Base-by-base conservation (phyloP, 2,329 filamentous ascomycete species). In the Phyllosticta citriasiana region DNA sequence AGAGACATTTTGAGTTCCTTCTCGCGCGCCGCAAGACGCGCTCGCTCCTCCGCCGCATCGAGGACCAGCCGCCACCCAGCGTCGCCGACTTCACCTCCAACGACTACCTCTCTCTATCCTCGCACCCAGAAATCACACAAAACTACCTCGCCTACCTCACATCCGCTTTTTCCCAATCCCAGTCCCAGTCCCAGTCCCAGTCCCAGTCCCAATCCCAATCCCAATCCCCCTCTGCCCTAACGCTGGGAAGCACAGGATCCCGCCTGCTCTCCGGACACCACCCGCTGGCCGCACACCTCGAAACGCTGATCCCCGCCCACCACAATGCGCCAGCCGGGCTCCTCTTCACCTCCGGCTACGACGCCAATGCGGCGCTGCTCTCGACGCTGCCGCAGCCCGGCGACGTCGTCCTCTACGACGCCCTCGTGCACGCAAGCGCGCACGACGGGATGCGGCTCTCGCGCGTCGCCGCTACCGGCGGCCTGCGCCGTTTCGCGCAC, bases 371-470 rank as follows among this genome's bases (percentile, higher is more conserved):
- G 2, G 77, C 76, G 0, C 68, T 81, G 40, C 80, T 79, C 65
- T 74, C 76, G 0, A 76, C 73, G 56, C 67, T 80, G n/a, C 78
- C 78, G 19, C 78, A 80, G 63, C 66, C 66, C 1, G 76, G 74
- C 4, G 78, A 80, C 65, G 64, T 69, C 1, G 78, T 94, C 24
- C 70, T 94, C 0, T 87, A 89, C 65, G 89, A 93, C 67, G 87
- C 88, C 69, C 77, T 88, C 33, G 84, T 93, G 14, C 89, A 93
- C 66, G 89, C 89, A 0, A 91, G 87, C 66, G 83, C 86, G 1
- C 88, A 91, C 63, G 88, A 92, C 69, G 89, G 89, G 0, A 89
- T 92, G 86, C 79, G 80, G 19, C 67, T 86, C 22, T 85, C 84
- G 6, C 79, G 86, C 1, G 65, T 73, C 53, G 16, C 47, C 12